Evolutionary conservation across 495 filamentous ascomycete genomes (phyloP).

Genomic region (Xylaria acuta): DNA sequence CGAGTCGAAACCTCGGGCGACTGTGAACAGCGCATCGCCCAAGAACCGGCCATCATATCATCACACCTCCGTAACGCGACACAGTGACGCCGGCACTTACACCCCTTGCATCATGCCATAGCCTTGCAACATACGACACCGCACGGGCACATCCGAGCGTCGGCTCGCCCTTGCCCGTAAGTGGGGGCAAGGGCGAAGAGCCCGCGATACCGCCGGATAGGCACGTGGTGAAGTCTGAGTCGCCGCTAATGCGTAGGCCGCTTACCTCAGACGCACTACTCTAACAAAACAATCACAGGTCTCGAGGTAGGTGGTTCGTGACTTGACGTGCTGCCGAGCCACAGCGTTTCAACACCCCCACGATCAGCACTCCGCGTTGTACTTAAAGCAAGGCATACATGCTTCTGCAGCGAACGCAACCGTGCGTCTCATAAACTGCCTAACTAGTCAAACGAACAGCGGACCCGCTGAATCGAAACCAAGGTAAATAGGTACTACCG

Average conservation of each 20-base stretch:
- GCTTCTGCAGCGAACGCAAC: neutral
- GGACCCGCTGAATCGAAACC: neutral
- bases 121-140: slow-evolving; percentile 5
- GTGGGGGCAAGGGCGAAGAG: neutral
- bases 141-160: neutral
- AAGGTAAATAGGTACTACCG: neutral
- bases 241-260: neutral
- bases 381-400: neutral
- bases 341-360: slow-evolving; percentile 3
- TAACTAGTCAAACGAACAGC: neutral
- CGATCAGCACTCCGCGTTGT: slow-evolving; percentile 5
- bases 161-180: neutral
- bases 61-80: neutral
- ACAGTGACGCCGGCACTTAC: neutral
- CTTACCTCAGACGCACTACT: slow-evolving; percentile 9
- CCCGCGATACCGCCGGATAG: slow-evolving; percentile 3
- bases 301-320: neutral
- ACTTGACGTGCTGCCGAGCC: neutral
- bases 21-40: neutral
- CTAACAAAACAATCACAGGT: neutral
- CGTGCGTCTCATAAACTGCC: neutral
- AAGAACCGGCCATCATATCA: neutral
- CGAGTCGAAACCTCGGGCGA: neutral
- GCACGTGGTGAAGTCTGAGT: neutral
- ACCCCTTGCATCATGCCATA: neutral